phyloP scores from a whole-genome alignment of 2,329 filamentous ascomycete species.

The Xylaria digitata region DNA sequence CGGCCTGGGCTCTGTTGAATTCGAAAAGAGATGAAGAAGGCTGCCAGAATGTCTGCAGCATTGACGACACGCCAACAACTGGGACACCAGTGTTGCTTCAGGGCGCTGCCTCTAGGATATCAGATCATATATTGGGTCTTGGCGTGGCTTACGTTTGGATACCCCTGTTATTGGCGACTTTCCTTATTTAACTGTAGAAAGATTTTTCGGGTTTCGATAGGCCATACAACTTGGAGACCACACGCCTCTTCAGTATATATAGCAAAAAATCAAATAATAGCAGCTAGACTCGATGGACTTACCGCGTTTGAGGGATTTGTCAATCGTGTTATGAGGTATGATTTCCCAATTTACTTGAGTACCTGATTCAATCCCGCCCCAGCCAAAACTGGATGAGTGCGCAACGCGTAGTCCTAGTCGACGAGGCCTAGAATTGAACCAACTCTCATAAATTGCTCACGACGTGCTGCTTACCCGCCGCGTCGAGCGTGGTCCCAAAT shows the following conservation, averaged over 20 bases:
- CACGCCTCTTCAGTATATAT: conserved; percentile 1
- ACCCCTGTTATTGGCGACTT: conserved; percentile 41
- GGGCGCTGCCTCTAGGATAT: conserved; percentile 41
- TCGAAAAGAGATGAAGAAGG: conserved; percentile 38
- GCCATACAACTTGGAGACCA: not conserved
- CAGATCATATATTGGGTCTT: conserved; percentile 37
- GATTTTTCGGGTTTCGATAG: not conserved
- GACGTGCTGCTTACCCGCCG: not conserved
- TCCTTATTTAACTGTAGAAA: conserved; percentile 25
- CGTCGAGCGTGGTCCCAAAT: not conserved
- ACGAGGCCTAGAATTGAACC: not conserved
- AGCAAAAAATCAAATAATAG: conserved; percentile 12
- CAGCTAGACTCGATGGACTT: not conserved
- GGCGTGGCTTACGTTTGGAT: conserved; percentile 42
- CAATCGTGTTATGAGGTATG: not conserved
- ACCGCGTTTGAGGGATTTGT: not conserved
- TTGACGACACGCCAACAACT: conserved; percentile 51
- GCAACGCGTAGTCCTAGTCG: not conserved
- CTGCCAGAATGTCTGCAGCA: conserved; percentile 51
- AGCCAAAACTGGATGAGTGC: not conserved
- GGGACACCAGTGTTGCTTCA: conserved; percentile 55
- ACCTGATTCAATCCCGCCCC: not conserved
- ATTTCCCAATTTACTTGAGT: not conserved
- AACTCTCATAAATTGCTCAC: not conserved
- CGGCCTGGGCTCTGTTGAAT: not conserved